Percentiles rank a stretch among this genome's conserved stretches.
These are phyloP conservation scores for Lenzites betulinus DNA, from an alignment of 768 basidiomycete species.

Conservation along the genomic window DNA sequence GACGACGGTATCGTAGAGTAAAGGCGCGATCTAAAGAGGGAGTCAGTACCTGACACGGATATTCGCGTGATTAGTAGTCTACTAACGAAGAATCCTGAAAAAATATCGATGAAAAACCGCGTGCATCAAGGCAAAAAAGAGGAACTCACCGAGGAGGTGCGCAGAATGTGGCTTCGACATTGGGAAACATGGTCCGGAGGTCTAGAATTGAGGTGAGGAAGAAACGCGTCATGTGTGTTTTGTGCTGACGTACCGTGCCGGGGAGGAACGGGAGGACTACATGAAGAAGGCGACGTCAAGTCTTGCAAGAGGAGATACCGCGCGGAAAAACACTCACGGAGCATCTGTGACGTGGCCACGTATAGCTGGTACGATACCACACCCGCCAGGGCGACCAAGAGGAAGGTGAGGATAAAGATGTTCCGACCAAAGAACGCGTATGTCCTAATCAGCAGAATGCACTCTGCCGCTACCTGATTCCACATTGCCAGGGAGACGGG, in stretches of 20 bases:
- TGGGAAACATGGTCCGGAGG: slow-evolving; percentile 73
- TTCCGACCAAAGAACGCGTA: slow-evolving; percentile 88
- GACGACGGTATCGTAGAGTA: slow-evolving; percentile 79
- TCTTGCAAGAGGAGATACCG: too few relatives aligned
- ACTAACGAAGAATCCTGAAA: slow-evolving; percentile 32
- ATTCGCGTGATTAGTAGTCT: not conserved
- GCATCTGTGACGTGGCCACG: slow-evolving; percentile 78
- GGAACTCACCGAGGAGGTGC: slow-evolving; percentile 69
- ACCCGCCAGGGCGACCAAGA: slow-evolving; percentile 67
- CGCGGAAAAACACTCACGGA: slow-evolving; percentile 46
- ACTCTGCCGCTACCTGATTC: slow-evolving; percentile 86
- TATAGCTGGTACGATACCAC: slow-evolving; percentile 83
- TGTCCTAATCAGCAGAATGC: slow-evolving; percentile 79
- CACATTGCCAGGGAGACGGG: slow-evolving; percentile 83
- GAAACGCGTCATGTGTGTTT: not conserved
- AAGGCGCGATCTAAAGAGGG: slow-evolving; percentile 64
- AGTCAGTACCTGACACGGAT: not conserved
- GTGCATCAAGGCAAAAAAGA: slow-evolving; percentile 27
- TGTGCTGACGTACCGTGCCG: slow-evolving; percentile 49
- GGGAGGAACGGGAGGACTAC: slow-evolving; percentile 68
- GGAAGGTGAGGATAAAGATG: slow-evolving; percentile 59
- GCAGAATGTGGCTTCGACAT: slow-evolving; percentile 83
- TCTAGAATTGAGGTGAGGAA: slow-evolving; percentile 29
- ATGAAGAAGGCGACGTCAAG: not conserved
- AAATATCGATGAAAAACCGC: not conserved